These are phyloP conservation scores for Aspergillus sp. DNA, from an alignment of 2,329 filamentous ascomycete genomes.

Conservation along the genomic window DNA sequence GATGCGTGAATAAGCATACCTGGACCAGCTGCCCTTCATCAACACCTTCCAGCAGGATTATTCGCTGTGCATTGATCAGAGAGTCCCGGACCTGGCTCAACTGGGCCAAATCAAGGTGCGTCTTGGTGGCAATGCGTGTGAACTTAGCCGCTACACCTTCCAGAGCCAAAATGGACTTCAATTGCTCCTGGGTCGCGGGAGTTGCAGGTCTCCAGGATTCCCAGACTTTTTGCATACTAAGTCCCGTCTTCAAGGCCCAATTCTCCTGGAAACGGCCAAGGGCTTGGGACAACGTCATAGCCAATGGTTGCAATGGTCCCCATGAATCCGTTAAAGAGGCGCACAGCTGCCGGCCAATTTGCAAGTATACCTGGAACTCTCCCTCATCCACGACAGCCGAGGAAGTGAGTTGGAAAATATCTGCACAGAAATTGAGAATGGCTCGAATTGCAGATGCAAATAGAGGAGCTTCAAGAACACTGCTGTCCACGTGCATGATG, in stretches of 20 bases:
- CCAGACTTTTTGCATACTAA: slow-evolving; percentile 82
- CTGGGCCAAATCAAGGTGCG: slow-evolving; percentile 35
- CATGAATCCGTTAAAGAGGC: slow-evolving; percentile 32
- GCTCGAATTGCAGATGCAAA: slow-evolving; percentile 27
- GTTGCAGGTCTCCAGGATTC: slow-evolving; percentile 64
- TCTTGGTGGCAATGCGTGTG: slow-evolving; percentile 35
- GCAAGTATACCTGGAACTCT: slow-evolving; percentile 55
- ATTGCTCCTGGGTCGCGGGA: slow-evolving; percentile 36
- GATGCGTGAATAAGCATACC: slow-evolving; percentile 15
- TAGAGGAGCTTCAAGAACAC: slow-evolving; percentile 23
- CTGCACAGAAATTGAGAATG: slow-evolving; percentile 48
- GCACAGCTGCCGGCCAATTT: slow-evolving; percentile 36
- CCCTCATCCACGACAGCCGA: slow-evolving; percentile 50
- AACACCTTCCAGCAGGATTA: slow-evolving; percentile 35
- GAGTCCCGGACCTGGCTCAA: slow-evolving; percentile 37
- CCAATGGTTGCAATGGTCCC: slow-evolving; percentile 26
- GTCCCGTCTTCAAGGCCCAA: slow-evolving; percentile 71
- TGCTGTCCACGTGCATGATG: slow-evolving; percentile 29
- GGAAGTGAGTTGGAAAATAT: slow-evolving; percentile 46
- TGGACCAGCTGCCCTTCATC: slow-evolving; percentile 36
- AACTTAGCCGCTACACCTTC: slow-evolving; percentile 38
- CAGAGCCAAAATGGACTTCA: slow-evolving; percentile 35
- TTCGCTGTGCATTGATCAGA: slow-evolving; percentile 38
- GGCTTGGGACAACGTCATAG: slow-evolving; percentile 25
- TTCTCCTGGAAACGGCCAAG: slow-evolving; percentile 63